A percentile compares a stretch with the other conserved stretches of the same genome.
Evolutionary conservation across 352 stramenopile species (phyloP).

Genomic region (Aphanomyces stellatus): DNA sequence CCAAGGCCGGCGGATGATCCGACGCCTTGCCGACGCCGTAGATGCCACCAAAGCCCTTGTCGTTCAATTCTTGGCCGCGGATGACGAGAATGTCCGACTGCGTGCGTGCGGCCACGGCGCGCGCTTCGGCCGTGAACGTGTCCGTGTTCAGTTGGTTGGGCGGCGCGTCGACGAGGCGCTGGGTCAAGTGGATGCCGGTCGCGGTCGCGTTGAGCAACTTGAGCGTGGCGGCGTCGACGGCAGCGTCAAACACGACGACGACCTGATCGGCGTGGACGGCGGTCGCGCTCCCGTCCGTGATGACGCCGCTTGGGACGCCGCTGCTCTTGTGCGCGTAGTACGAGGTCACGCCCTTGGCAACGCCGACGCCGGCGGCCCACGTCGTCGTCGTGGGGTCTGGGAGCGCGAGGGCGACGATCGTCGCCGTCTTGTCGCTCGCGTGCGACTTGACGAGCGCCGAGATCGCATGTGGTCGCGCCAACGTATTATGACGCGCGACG

Average conservation of each 20-base stretch:
- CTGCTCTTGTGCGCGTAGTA: constrained; percentile 33
- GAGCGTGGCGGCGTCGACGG: constrained; percentile 25
- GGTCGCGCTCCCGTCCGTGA: constrained; percentile 20
- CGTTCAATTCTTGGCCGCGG: constrained; percentile 81
- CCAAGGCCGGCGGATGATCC: constrained; percentile 75
- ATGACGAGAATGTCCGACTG: constrained; percentile 73
- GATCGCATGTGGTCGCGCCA: constrained; percentile 68
- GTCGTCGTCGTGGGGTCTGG: constrained; percentile 39
- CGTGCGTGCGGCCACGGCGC: constrained; percentile 48
- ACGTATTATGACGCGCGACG: constrained; percentile 67
- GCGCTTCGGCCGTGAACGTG: constrained; percentile 81
- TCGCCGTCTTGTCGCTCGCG: constrained; percentile 23
- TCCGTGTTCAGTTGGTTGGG: constrained; percentile 88
- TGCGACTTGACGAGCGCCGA: constrained; percentile 46
- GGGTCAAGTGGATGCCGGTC: constrained; percentile 76
- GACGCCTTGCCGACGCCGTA: constrained; percentile 90
- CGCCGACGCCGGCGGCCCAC: constrained; percentile 44
- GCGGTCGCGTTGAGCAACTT: constrained; percentile 50
- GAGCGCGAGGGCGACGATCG: constrained; percentile 48
- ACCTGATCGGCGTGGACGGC: constrained; percentile 32
- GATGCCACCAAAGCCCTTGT: constrained; percentile 87
- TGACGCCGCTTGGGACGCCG: constrained; percentile 28
- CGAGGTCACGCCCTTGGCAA: constrained; percentile 36
- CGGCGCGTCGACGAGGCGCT: constrained; percentile 83
- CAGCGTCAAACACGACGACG: constrained; percentile 42